A percentile compares a stretch with the other conserved stretches of the same genome.
Conservation (phyloP, 331 rosid genomes). For the Acacia pycnantha region DNA sequence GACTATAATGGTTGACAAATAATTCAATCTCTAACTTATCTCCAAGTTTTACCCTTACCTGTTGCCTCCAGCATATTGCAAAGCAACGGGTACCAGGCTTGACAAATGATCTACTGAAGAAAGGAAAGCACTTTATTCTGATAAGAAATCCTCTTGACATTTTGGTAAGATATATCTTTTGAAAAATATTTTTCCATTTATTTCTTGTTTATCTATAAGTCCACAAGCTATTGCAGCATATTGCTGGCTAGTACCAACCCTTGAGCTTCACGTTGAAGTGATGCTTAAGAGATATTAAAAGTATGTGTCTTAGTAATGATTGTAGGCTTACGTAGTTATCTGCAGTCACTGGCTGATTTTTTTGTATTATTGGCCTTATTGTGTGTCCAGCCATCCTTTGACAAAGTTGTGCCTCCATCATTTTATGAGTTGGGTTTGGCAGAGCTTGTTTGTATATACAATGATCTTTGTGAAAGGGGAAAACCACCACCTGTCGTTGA, state of each 20-base stretch:
- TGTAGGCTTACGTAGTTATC: not conserved
- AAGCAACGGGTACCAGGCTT: slow-evolving; percentile 64
- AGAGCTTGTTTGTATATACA: slow-evolving; percentile 59
- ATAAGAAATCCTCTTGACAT: slow-evolving; percentile 79
- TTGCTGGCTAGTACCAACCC: not conserved
- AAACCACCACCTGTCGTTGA: slow-evolving; percentile 66
- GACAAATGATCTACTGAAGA: slow-evolving; percentile 59
- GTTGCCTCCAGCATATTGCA: slow-evolving; percentile 65
- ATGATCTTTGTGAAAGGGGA: slow-evolving; percentile 65
- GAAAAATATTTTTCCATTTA: not conserved
- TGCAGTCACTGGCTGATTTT: slow-evolving; percentile 15
- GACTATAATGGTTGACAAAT: not conserved
- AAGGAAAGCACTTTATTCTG: slow-evolving; percentile 81
- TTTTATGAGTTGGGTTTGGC: slow-evolving; percentile 71
- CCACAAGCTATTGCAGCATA: slow-evolving; percentile 17
- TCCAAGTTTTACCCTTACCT: not conserved
- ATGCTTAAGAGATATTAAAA: slow-evolving; percentile 1
- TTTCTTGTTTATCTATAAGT: slow-evolving; percentile 18
- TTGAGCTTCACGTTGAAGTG: slow-evolving; percentile 2
- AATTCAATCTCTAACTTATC: not conserved
- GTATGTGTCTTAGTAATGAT: not conserved
- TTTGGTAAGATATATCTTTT: slow-evolving; percentile 43
- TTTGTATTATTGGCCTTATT: slow-evolving; percentile 24
- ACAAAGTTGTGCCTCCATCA: slow-evolving; percentile 65
- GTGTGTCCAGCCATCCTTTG: slow-evolving; percentile 70